A percentile compares a stretch with the other conserved stretches of the same genome.
These are phyloP conservation scores for Rubus parviflorus DNA, from an alignment of 306 rosid species.

Conservation along the genomic window DNA sequence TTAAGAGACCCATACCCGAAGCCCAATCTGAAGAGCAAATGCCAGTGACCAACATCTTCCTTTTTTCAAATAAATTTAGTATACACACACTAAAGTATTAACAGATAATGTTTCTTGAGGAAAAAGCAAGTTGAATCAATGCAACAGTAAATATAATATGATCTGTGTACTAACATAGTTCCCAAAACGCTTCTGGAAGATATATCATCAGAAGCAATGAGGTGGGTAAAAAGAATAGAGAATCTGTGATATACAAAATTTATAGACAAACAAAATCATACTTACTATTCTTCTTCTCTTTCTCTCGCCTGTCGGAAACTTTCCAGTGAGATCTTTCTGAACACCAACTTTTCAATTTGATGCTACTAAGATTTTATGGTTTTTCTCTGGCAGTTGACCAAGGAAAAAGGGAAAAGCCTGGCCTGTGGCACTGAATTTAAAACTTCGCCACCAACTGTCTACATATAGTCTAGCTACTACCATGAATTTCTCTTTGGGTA, in stretches of 20 bases:
- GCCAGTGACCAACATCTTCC: neutral
- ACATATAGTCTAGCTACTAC: conserved; percentile 1
- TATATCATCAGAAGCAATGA: neutral
- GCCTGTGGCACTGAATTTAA: conserved; percentile 12
- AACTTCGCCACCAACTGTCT: conserved; percentile 17
- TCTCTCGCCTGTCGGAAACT: neutral
- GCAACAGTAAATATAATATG: neutral
- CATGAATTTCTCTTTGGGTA: neutral
- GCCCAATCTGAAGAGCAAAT: neutral
- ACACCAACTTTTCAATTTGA: neutral
- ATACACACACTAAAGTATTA: neutral
- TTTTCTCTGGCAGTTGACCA: neutral
- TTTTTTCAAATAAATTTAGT: neutral
- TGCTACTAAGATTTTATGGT: neutral
- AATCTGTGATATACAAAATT: conserved; percentile 9
- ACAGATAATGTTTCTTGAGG: neutral
- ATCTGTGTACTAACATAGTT: neutral
- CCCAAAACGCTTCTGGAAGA: neutral
- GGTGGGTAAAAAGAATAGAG: neutral
- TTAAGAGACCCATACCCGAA: neutral
- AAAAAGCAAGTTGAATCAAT: neutral
- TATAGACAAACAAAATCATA: conserved; percentile 4
- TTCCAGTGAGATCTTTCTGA: conserved; percentile 6
- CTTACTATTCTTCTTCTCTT: neutral
- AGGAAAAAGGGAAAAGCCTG: neutral